Evolutionary conservation across 2,329 filamentous ascomycete species (phyloP).

Genomic region (Beauveria medogensis): DNA sequence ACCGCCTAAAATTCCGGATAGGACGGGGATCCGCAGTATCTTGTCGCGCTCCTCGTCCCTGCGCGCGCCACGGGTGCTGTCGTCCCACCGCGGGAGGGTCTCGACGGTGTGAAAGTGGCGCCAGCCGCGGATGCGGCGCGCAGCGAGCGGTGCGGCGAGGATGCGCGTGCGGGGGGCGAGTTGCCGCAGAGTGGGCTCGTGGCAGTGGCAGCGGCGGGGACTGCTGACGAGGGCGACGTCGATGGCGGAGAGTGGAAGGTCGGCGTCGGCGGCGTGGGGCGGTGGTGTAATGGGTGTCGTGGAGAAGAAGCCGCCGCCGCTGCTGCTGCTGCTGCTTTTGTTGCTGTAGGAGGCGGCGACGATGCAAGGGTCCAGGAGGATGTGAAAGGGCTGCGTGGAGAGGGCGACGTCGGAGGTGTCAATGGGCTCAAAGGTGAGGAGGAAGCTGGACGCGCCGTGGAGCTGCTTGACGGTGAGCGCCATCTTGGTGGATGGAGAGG

Average conservation of each 20-base stretch:
- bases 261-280: no score
- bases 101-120: slow-evolving; percentile 53
- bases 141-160: slow-evolving; percentile 56
- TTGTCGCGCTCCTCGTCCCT: slow-evolving; percentile 18
- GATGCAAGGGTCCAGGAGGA: slow-evolving; percentile 68
- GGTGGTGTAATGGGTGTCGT: slow-evolving; percentile 21
- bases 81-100: slow-evolving; percentile 39
- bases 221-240: slow-evolving; percentile 41
- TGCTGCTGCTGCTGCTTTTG: slow-evolving; percentile 42
- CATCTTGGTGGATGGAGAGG: slow-evolving; percentile 33
- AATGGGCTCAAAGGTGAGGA: slow-evolving; percentile 53
- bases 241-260: slow-evolving; percentile 29
- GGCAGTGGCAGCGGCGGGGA: slow-evolving; percentile 56
- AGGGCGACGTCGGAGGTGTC: slow-evolving; percentile 16
- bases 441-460: slow-evolving; percentile 57
- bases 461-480: slow-evolving; percentile 55
- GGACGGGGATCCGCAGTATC: slow-evolving; percentile 42
- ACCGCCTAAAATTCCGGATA: slow-evolving; percentile 42
- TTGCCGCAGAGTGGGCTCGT: slow-evolving; percentile 59
- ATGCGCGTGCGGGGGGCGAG: slow-evolving; percentile 53
- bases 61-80: slow-evolving; percentile 16
- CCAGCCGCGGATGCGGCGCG: slow-evolving; percentile 58
- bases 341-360: slow-evolving; percentile 49
- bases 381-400: slow-evolving; percentile 44
- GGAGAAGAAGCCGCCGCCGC: slow-evolving; percentile 45